Evolutionary conservation across 768 basidiomycete genomes (phyloP).

Genomic region (Dendrothele bispora): DNA sequence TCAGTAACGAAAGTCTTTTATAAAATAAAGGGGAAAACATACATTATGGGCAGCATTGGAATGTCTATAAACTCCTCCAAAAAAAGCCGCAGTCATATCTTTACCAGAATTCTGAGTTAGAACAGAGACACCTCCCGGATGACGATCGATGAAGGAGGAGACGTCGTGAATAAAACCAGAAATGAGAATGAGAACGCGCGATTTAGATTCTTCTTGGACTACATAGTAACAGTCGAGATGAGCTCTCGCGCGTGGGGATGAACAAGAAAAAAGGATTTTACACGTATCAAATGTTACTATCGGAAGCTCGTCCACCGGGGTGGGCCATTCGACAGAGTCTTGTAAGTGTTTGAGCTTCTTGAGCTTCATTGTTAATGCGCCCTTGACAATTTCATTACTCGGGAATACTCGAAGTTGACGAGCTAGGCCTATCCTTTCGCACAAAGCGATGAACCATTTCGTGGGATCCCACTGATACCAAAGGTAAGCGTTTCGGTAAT

Average conservation of each 20-base stretch:
- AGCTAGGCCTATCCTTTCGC: slow-evolving; percentile 61
- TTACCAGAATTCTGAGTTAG: too few species aligned
- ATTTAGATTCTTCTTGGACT: too few species aligned
- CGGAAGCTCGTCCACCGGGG: too few species aligned
- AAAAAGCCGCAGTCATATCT: slow-evolving; percentile 47
- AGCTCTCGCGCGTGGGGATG: slow-evolving; percentile 17
- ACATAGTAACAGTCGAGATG: too few species aligned
- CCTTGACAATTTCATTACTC: too few species aligned
- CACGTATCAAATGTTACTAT: too few species aligned
- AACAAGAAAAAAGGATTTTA: slow-evolving; percentile 17
- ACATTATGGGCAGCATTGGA: slow-evolving; percentile 59
- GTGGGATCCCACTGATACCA: slow-evolving; percentile 94
- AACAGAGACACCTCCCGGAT: too few species aligned
- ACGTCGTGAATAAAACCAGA: neutral
- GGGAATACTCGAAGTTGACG: slow-evolving; percentile 58
- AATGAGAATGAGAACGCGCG: too few species aligned
- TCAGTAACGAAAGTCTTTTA: slow-evolving; percentile 3
- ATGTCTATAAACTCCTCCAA: slow-evolving; percentile 58
- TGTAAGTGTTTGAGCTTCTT: too few species aligned
- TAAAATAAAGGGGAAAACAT: slow-evolving; percentile 10
- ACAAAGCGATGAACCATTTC: slow-evolving; percentile 83
- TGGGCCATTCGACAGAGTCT: too few species aligned
- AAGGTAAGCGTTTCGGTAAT: slow-evolving; percentile 93
- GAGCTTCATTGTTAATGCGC: too few species aligned
- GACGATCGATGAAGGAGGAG: neutral